phyloP scores from a whole-genome alignment of 2,329 filamentous ascomycete genomes.

The Colletotrichum phormii region DNA sequence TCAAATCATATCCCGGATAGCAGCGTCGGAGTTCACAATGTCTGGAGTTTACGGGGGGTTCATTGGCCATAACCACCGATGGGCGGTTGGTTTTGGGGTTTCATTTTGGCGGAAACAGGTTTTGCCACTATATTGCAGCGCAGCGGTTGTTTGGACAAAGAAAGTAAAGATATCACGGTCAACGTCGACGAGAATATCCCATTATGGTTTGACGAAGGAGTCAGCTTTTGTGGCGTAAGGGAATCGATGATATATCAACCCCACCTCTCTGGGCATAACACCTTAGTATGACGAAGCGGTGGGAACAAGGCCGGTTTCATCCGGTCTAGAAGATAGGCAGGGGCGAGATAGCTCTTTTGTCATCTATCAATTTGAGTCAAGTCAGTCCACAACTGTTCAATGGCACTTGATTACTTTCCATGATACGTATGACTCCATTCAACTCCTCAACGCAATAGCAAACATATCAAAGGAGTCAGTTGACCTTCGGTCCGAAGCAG shows the following conservation, averaged over 20 bases:
- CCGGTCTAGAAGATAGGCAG: constrained; percentile 5
- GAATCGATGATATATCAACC: constrained; percentile 18
- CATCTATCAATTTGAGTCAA: constrained; percentile 30
- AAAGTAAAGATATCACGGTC: constrained; percentile 27
- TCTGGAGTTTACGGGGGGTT: constrained; percentile 42
- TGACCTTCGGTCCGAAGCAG: neutral
- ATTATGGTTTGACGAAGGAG: constrained; percentile 18
- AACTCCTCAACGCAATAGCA: neutral
- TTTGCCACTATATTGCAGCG: constrained; percentile 23
- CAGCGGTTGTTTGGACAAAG: constrained; percentile 28
- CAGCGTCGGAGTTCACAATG: constrained; percentile 49
- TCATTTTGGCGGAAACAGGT: constrained; percentile 22
- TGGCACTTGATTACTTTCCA: neutral
- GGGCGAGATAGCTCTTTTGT: constrained; percentile 20
- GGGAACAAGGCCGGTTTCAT: neutral
- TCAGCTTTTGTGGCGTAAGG: constrained; percentile 13
- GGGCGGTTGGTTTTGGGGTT: constrained; percentile 30
- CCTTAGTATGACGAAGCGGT: constrained; percentile 1
- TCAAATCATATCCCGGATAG: constrained; percentile 41
- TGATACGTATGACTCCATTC: neutral
- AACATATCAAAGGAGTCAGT: neutral
- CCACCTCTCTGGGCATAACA: constrained; percentile 14
- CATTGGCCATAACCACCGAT: constrained; percentile 26
- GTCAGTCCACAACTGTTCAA: neutral
- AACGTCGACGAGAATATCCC: constrained; percentile 29